A percentile compares a stretch with the other conserved stretches of the same genome.
Conservation (phyloP, 2,329 filamentous ascomycete species). For the Fusarium siculi region DNA sequence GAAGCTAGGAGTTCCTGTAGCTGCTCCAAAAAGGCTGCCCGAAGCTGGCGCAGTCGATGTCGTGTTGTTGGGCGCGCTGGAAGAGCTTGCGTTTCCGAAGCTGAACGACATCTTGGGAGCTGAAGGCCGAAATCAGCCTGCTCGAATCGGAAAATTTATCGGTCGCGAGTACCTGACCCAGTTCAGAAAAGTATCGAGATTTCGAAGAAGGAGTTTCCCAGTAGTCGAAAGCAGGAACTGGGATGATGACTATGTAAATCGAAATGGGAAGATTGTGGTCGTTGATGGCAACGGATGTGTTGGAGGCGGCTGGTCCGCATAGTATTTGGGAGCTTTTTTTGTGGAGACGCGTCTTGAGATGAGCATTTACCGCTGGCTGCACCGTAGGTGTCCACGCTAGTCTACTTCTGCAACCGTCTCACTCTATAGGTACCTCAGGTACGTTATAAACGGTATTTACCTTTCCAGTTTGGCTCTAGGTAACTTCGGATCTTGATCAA, state of each 20-base stretch:
- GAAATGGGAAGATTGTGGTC: conserved; percentile 26
- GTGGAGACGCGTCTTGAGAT: conserved; percentile 32
- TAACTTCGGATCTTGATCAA: conserved; percentile 22
- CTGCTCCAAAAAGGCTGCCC: conserved; percentile 54
- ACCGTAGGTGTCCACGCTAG: conserved; percentile 25
- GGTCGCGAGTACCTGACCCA: conserved; percentile 14
- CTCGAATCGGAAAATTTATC: conserved; percentile 29
- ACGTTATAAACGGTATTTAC: conserved; percentile 25
- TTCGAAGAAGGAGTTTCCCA: neutral
- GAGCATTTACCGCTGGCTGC: conserved; percentile 6
- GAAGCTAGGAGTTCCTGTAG: conserved; percentile 50
- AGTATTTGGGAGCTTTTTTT: conserved; percentile 45
- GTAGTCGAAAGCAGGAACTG: conserved; percentile 6
- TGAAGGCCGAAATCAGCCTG: conserved; percentile 33
- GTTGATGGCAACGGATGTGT: conserved; percentile 41
- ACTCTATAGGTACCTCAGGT: neutral
- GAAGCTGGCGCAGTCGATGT: conserved; percentile 54
- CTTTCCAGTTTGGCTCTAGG: neutral
- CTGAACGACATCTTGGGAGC: conserved; percentile 53
- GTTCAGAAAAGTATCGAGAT: conserved; percentile 4
- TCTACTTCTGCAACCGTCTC: neutral
- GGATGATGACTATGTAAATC: conserved; percentile 20
- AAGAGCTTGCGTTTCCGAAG: conserved; percentile 51
- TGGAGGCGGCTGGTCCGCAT: conserved; percentile 23
- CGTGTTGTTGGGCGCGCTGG: conserved; percentile 47